Evolutionary conservation across 345 rosid species (phyloP).

Genomic region (Syzygium grande): DNA sequence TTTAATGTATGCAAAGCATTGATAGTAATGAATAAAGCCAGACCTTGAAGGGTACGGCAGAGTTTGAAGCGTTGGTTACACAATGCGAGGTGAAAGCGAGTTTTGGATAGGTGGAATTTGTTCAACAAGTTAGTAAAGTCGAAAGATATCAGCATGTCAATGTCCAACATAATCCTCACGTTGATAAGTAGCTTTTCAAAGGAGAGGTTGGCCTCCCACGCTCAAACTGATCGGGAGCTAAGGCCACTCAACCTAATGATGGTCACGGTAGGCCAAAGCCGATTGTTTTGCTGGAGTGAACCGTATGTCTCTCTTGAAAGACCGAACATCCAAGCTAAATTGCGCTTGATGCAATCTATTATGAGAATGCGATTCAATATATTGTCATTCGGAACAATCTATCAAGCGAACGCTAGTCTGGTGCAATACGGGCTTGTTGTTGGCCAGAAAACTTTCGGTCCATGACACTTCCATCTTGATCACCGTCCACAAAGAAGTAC

Average conservation of each 20-base stretch:
- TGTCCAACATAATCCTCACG: background rate
- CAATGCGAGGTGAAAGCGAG: background rate
- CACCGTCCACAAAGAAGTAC: background rate
- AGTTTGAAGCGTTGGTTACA: background rate
- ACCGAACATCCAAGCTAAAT: background rate
- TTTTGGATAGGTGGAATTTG: background rate
- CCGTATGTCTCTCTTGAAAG: background rate
- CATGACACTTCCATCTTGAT: background rate
- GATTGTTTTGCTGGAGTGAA: background rate
- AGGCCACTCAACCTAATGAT: background rate
- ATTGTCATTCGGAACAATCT: background rate
- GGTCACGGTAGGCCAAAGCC: background rate
- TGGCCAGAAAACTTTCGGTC: background rate
- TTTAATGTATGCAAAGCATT: background rate
- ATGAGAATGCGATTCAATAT: accelerated
- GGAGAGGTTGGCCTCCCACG: too few relatives aligned
- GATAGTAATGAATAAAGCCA: background rate
- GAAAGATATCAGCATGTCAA: background rate
- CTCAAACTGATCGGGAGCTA: background rate
- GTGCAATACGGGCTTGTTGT: background rate
- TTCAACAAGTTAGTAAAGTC: background rate
- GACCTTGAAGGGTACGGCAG: background rate
- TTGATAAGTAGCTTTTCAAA: background rate
- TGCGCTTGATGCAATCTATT: background rate
- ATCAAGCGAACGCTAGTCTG: background rate